These are phyloP conservation scores for rapeseed (Brassica napus) DNA, from an alignment of 345 rosid genomes.

Conservation along the genomic window DNA sequence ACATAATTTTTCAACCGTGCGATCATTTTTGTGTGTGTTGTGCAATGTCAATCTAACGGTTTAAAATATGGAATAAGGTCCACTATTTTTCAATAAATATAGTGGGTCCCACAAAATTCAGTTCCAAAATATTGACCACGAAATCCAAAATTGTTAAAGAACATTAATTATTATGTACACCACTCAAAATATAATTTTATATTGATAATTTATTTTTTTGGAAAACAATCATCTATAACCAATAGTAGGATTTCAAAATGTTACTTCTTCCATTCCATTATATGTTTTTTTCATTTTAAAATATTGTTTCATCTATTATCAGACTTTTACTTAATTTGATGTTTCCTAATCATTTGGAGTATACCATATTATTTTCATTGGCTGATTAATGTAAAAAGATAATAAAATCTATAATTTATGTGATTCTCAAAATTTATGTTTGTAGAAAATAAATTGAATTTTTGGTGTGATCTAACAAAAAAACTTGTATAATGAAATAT, in stretches of 20 bases:
- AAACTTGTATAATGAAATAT: background rate
- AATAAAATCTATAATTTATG: background rate
- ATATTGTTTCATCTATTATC: background rate
- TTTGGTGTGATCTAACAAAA: background rate
- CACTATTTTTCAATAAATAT: background rate
- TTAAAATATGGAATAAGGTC: background rate
- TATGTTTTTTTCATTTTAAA: background rate
- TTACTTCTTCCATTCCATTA: background rate
- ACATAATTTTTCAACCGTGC: background rate
- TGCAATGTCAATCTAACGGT: conserved; percentile 20
- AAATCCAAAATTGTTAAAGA: background rate
- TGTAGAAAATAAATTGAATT: background rate
- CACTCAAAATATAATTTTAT: background rate
- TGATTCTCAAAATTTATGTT: background rate
- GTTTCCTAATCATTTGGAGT: background rate
- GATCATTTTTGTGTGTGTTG: conserved; percentile 3
- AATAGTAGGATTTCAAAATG: background rate
- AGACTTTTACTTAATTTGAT: too few relatives aligned
- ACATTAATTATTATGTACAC: background rate
- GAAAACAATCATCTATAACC: background rate
- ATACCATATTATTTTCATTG: background rate
- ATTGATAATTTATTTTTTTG: background rate
- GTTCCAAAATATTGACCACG: background rate
- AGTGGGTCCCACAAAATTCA: conserved; percentile 13
- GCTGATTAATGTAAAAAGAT: background rate